These are phyloP conservation scores for Moesziomyces sp. DNA, from an alignment of 1,284 basidiomycete species.

Conservation along the genomic window DNA sequence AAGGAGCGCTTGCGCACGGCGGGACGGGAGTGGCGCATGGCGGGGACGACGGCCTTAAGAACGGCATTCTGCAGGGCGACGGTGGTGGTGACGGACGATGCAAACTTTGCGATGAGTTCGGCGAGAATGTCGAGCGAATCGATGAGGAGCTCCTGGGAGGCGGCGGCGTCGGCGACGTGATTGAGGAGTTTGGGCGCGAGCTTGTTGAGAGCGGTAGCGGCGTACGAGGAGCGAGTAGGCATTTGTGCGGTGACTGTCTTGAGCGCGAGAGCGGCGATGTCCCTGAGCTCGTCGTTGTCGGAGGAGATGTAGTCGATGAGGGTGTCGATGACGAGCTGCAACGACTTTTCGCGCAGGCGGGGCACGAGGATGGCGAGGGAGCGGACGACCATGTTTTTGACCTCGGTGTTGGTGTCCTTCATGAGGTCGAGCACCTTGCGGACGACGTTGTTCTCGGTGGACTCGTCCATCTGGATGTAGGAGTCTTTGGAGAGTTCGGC, in stretches of 20 bases:
- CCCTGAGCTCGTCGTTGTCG: constrained; percentile 87
- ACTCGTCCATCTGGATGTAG: constrained; percentile 51
- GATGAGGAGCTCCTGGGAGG: constrained; percentile 83
- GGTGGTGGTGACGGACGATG: constrained; percentile 68
- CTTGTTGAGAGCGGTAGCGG: constrained; percentile 82
- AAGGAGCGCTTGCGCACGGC: constrained; percentile 58
- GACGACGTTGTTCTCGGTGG: constrained; percentile 79
- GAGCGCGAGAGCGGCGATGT: constrained; percentile 89
- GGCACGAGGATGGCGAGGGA: constrained; percentile 87
- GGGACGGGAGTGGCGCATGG: constrained; percentile 49
- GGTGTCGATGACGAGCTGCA: constrained; percentile 85
- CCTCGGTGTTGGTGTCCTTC: constrained; percentile 94
- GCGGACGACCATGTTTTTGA: constrained; percentile 85
- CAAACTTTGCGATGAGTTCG: constrained; percentile 81
- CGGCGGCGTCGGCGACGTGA: constrained; percentile 69
- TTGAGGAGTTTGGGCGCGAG: constrained; percentile 84
- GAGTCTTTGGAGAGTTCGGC: constrained; percentile 45
- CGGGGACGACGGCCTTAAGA: constrained; percentile 75
- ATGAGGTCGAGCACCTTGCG: constrained; percentile 83
- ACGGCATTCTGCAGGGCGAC: constrained; percentile 72
- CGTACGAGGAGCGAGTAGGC: constrained; percentile 81
- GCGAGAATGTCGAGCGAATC: constrained; percentile 91
- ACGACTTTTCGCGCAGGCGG: constrained; percentile 82
- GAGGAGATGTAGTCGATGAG: constrained; percentile 84
- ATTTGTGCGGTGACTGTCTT: constrained; percentile 94